Evolutionary conservation across 306 rosid species (phyloP).

Genomic region (Lupinus albus): DNA sequence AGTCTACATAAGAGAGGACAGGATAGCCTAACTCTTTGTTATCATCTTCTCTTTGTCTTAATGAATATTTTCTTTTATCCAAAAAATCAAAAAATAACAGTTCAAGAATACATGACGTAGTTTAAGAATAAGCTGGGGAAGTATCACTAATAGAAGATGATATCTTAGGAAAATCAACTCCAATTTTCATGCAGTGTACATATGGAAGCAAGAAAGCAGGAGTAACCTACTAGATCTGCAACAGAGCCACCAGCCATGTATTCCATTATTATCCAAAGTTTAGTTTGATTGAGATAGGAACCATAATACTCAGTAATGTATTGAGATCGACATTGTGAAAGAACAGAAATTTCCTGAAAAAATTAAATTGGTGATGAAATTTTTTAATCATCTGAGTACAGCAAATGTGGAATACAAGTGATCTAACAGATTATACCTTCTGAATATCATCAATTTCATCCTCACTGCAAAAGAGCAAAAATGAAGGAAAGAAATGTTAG

Average conservation of each 20-base stretch:
- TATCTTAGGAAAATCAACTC: conserved; percentile 26
- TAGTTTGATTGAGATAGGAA: conserved; percentile 91
- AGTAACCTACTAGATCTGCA: conserved; percentile 94
- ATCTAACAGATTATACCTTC: conserved; percentile 61
- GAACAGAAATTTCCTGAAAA: conserved; percentile 95
- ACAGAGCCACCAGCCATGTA: conserved; percentile 99
- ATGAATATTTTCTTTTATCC: neutral
- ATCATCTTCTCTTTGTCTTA: neutral
- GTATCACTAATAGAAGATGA: neutral
- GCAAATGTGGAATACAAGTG: conserved; percentile 32
- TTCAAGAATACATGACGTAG: neutral
- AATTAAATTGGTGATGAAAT: conserved; percentile 52
- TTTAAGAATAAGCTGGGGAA: conserved; percentile 10
- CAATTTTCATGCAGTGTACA: conserved; percentile 37
- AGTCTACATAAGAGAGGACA: neutral
- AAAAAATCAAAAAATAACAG: neutral
- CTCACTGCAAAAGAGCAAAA: conserved; percentile 62
- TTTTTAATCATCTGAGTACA: conserved; percentile 26
- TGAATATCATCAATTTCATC: conserved; percentile 99
- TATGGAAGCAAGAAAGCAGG: conserved; percentile 48
- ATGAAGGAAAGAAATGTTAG: conserved; percentile 37
- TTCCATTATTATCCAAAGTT: conserved; percentile 99
- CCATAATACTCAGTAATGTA: conserved; percentile 96
- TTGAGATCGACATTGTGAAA: conserved; percentile 95
- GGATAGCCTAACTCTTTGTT: neutral